phyloP scores from a whole-genome alignment of 371 early-diverging fungal genomes.

The Saksenaea vasiformis region DNA sequence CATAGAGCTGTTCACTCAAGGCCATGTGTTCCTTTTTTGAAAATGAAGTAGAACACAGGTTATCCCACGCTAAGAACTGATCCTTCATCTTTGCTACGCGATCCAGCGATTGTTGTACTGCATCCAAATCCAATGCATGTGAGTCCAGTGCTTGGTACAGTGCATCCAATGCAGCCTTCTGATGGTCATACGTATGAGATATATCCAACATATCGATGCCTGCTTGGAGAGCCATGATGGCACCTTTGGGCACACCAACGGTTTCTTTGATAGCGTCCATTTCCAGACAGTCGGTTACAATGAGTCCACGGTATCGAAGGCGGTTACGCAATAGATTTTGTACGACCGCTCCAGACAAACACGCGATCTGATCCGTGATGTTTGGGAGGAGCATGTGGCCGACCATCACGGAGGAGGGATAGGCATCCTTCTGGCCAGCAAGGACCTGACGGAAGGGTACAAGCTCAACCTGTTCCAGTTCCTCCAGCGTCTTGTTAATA shows the following conservation, averaged over 20 bases:
- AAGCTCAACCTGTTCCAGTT: conserved; percentile 40
- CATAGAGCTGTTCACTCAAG: conserved; percentile 36
- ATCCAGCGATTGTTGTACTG: conserved; percentile 24
- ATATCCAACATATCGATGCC: conserved; percentile 56
- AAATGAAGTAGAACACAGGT: conserved; percentile 4
- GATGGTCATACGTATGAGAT: conserved; percentile 42
- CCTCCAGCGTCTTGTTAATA: conserved; percentile 40
- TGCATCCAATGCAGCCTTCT: conserved; percentile 29
- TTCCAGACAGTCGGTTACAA: conserved; percentile 53
- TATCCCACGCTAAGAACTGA: conserved; percentile 34
- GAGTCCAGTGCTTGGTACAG: conserved; percentile 18
- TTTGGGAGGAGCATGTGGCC: conserved; percentile 50
- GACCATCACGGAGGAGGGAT: conserved; percentile 50
- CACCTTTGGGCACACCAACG: conserved; percentile 35
- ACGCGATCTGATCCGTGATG: conserved; percentile 34
- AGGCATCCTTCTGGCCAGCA: conserved; percentile 13
- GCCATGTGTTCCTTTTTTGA: conserved; percentile 14
- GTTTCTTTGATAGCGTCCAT: conserved; percentile 55
- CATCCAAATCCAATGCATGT: conserved; percentile 10
- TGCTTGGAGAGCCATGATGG: conserved; percentile 44
- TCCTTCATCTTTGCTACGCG: conserved; percentile 43
- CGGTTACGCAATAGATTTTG: conserved; percentile 33
- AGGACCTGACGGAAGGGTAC: conserved; percentile 40
- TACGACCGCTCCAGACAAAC: conserved; percentile 40
- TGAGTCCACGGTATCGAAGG: conserved; percentile 45